These are phyloP conservation scores for Raffaelea deltoideospora DNA, from an alignment of 2,329 filamentous ascomycete genomes.

Conservation along the genomic window DNA sequence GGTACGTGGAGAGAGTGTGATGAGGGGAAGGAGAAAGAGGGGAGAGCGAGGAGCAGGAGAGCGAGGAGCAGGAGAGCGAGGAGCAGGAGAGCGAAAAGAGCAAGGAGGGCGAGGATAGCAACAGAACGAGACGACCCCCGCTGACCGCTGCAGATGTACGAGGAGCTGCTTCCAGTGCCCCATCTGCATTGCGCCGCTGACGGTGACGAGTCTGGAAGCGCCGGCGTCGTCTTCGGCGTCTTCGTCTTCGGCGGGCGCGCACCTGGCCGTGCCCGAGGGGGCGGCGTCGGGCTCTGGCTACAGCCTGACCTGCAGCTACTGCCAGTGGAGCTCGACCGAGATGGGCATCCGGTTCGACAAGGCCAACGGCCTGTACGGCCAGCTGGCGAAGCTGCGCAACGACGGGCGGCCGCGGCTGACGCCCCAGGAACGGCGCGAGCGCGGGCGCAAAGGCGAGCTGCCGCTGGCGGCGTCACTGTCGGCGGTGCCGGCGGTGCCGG, in stretches of 20 bases:
- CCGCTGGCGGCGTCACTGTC: slow-evolving; percentile 7
- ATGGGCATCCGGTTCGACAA: slow-evolving; percentile 84
- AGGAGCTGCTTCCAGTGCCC: slow-evolving; percentile 94
- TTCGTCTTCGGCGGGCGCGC: too few relatives aligned
- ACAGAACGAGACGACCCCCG: too few relatives aligned
- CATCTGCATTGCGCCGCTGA: slow-evolving; percentile 66
- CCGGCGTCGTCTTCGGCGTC: slow-evolving; percentile 17
- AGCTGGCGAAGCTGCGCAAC: slow-evolving; percentile 58
- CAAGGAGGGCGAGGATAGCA: too few relatives aligned
- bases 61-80: too few relatives aligned
- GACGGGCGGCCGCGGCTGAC: slow-evolving; percentile 37
- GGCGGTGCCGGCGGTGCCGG: neutral
- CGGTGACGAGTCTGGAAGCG: slow-evolving; percentile 55
- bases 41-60: too few relatives aligned
- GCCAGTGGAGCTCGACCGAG: slow-evolving; percentile 82
- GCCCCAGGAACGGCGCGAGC: slow-evolving; percentile 32
- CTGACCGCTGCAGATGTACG: slow-evolving; percentile 48
- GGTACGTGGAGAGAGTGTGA: slow-evolving; percentile 34
- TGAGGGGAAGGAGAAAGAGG: neutral
- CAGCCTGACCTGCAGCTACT: slow-evolving; percentile 76
- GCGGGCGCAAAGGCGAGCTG: slow-evolving; percentile 35
- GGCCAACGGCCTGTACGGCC: slow-evolving; percentile 68
- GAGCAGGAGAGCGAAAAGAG: too few relatives aligned
- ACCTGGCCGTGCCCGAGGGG: slow-evolving; percentile 27
- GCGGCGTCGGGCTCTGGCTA: slow-evolving; percentile 29